phyloP scores from a whole-genome alignment of 371 early-diverging fungal species.

The Mycotypha africana region DNA sequence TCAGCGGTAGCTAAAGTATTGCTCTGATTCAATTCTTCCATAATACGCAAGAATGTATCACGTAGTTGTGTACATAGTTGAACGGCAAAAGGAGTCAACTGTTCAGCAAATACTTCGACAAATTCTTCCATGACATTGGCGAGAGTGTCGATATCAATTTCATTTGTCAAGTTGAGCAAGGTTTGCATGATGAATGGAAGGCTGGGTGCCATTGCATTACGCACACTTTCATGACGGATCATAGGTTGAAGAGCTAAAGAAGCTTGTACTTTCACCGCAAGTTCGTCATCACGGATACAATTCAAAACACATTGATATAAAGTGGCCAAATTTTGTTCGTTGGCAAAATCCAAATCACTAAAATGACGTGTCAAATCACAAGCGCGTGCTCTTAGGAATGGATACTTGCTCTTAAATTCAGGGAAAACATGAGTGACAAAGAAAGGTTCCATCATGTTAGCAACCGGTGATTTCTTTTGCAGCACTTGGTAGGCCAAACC shows the following conservation, averaged over 20 bases:
- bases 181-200: slow-evolving; percentile 81
- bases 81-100: slow-evolving; percentile 88
- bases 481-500: slow-evolving; percentile 59
- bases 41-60: slow-evolving; percentile 80
- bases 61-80: slow-evolving; percentile 80
- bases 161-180: slow-evolving; percentile 77
- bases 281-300: slow-evolving; percentile 69
- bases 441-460: slow-evolving; percentile 71
- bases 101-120: slow-evolving; percentile 86
- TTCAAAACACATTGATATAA: slow-evolving; percentile 61
- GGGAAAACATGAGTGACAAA: slow-evolving; percentile 83
- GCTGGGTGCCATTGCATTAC: slow-evolving; percentile 69
- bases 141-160: slow-evolving; percentile 87
- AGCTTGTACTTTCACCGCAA: slow-evolving; percentile 83
- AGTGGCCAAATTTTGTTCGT: slow-evolving; percentile 42
- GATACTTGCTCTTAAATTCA: slow-evolving; percentile 77
- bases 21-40: slow-evolving; percentile 52
- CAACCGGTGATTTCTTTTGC: slow-evolving; percentile 63
- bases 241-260: slow-evolving; percentile 74
- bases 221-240: slow-evolving; percentile 68
- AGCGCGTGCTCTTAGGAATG: slow-evolving; percentile 72
- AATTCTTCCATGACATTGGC: slow-evolving; percentile 83
- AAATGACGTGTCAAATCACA: slow-evolving; percentile 37
- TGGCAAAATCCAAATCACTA: slow-evolving; percentile 32
- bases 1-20: slow-evolving; percentile 37